Base-by-base conservation (phyloP, 2,329 filamentous ascomycete genomes). In the Reticulascus tulasneorum region DNA sequence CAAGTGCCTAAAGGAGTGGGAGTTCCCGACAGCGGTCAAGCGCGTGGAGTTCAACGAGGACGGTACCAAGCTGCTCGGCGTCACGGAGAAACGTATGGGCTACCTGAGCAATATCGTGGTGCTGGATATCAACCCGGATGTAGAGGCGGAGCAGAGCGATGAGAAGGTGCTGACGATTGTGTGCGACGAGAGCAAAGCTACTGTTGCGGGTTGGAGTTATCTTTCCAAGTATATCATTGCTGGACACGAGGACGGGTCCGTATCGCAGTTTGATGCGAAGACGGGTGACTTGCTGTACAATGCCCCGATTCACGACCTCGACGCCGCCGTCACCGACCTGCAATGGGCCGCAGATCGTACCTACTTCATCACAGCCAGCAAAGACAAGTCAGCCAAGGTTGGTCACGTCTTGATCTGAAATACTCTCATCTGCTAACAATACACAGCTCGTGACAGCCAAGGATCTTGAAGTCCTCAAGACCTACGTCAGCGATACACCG, bases 61-160 rank as follows among this genome's bases (percentile, higher is more conserved):
- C 66, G 93, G 91, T 56, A 84, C 79, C 57, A 80, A 86, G 69
- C 75, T 98, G 54, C 73, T 98, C 48, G 91, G 88, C 47, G 90
- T 98, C 47, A 98, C 93, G 35, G 93, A 98, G 74, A 95, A 96
- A 84, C 88, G 93, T 56, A 95, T 94, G 80, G 93, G 93, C 51
- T 91, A 88, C 68, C 75, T 97, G 49, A 88, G 87, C 59, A 94
- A 90, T 51, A 96, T 98, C 56, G 83, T 91, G 45, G 89, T 97
- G 47, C 77, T 94, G 59, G 86, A 95, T 62, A 85, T 98, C 74
- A 82, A 80, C 63, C 79, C 82, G 49, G 89, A 94, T 58, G 77
- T 86, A 47, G 73, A 90, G 47, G 87, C 83, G 46, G 79, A 87
- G 62, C 93, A 98, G 74, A 79, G 73, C 50, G 80, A 89, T 54